These are phyloP conservation scores for Aureobasidium sp. DNA, from an alignment of 2,329 filamentous ascomycete species.

Conservation along the genomic window DNA sequence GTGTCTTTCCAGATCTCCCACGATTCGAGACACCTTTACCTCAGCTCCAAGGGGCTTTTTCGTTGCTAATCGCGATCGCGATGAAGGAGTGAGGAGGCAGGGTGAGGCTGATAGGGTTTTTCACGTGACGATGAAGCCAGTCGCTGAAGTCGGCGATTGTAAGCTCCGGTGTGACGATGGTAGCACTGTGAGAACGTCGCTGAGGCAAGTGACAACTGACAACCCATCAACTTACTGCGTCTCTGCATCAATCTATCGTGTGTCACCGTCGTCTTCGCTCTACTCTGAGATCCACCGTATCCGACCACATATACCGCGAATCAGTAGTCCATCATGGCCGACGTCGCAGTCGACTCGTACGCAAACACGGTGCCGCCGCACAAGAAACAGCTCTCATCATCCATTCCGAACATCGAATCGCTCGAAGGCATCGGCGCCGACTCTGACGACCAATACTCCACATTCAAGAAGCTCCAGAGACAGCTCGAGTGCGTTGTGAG, in stretches of 20 bases:
- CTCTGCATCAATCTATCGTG: neutral
- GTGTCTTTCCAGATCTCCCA: neutral
- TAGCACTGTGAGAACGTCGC: neutral
- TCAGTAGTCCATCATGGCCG: conserved; percentile 55
- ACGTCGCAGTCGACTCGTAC: conserved; percentile 76
- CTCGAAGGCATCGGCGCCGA: conserved; percentile 77
- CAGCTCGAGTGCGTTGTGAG: conserved; percentile 68
- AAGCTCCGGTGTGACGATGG: conserved; percentile 1
- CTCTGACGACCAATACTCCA: conserved; percentile 85
- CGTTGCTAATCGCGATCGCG: neutral
- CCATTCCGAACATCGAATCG: conserved; percentile 82
- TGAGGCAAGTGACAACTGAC: conserved; percentile 6
- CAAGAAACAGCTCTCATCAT: conserved; percentile 66
- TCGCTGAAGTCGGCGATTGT: neutral
- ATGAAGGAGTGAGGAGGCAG: neutral
- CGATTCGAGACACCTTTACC: neutral
- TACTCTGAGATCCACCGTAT: neutral
- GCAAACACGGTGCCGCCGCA: conserved; percentile 64
- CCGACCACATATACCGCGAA: neutral
- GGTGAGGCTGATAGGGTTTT: neutral
- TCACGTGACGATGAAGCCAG: neutral
- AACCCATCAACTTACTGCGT: neutral
- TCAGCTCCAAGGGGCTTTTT: neutral
- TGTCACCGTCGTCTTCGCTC: neutral
- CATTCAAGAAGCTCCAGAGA: conserved; percentile 90